phyloP scores from a whole-genome alignment of 192 early-diverging fungal genomes.

The Backusella morwellensis region DNA sequence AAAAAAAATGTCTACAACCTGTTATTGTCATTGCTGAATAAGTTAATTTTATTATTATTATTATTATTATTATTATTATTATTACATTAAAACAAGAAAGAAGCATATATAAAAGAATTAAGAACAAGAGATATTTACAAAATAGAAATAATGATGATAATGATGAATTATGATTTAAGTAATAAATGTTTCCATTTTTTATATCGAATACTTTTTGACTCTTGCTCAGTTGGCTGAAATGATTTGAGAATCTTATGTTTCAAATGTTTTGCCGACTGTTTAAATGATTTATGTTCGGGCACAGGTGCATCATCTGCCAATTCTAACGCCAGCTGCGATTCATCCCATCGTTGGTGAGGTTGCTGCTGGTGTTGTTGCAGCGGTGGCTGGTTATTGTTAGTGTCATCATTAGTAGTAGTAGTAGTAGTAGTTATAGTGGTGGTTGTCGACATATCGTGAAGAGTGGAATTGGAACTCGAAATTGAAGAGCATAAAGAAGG shows the following conservation, averaged over 20 bases:
- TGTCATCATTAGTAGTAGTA: neutral
- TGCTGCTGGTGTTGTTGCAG: neutral
- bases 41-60: neutral
- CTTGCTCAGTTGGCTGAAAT: constrained; percentile 1
- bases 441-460: neutral
- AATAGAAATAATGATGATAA: neutral
- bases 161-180: neutral
- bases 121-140: neutral
- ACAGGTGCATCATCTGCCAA: neutral
- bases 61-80: neutral
- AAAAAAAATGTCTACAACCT: neutral
- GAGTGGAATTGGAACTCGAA: neutral
- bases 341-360: neutral
- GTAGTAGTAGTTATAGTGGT: neutral
- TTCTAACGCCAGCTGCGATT: neutral
- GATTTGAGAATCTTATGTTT: constrained; percentile 1
- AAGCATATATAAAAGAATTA: neutral
- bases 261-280: constrained; percentile 3
- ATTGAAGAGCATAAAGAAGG: neutral
- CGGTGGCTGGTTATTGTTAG: neutral
- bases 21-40: neutral
- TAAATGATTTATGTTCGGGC: constrained; percentile 1
- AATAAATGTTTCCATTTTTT: neutral
- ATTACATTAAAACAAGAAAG: neutral
- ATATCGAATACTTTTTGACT: neutral